Conservation (phyloP, 2,329 filamentous ascomycete genomes). For the Periglandula ipomoeae region DNA sequence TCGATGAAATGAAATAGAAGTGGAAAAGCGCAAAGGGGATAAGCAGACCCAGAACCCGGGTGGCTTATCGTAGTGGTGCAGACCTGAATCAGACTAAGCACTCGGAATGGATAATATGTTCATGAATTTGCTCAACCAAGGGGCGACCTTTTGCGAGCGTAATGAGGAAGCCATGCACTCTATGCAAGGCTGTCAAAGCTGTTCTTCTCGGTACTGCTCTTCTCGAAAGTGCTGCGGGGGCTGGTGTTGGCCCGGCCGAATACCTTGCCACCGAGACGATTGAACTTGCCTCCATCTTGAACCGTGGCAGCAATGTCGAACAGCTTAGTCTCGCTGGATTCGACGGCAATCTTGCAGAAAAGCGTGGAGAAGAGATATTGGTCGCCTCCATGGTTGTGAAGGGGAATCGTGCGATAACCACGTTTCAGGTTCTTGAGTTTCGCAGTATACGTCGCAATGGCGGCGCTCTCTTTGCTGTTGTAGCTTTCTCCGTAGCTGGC, state of each 20-base stretch:
- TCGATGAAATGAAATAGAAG: background rate
- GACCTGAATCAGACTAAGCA: too few relatives aligned
- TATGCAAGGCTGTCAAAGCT: conserved; percentile 31
- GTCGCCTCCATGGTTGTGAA: conserved; percentile 82
- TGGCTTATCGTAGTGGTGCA: too few relatives aligned
- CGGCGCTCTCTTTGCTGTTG: conserved; percentile 45
- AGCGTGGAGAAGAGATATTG: conserved; percentile 92
- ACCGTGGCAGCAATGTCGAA: conserved; percentile 36
- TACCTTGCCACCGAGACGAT: conserved; percentile 46
- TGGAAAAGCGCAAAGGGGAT: background rate
- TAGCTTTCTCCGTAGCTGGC: conserved; percentile 66
- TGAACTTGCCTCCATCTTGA: conserved; percentile 42
- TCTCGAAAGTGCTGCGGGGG: conserved; percentile 43
- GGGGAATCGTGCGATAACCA: conserved; percentile 84
- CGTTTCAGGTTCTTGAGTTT: conserved; percentile 85
- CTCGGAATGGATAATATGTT: background rate
- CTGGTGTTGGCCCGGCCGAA: conserved; percentile 46
- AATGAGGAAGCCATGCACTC: conserved; percentile 1
- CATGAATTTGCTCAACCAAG: background rate
- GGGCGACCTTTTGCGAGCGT: background rate
- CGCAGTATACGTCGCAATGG: conserved; percentile 83
- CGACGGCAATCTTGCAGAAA: conserved; percentile 76
- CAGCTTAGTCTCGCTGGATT: conserved; percentile 47
- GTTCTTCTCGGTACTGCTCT: conserved; percentile 37
- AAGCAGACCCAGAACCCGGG: too few relatives aligned